Percentiles rank a stretch among this genome's conserved stretches.
These are phyloP conservation scores for Sequoia sempervirens DNA, from an alignment of 75 land plant genomes.

Conservation along the genomic window DNA sequence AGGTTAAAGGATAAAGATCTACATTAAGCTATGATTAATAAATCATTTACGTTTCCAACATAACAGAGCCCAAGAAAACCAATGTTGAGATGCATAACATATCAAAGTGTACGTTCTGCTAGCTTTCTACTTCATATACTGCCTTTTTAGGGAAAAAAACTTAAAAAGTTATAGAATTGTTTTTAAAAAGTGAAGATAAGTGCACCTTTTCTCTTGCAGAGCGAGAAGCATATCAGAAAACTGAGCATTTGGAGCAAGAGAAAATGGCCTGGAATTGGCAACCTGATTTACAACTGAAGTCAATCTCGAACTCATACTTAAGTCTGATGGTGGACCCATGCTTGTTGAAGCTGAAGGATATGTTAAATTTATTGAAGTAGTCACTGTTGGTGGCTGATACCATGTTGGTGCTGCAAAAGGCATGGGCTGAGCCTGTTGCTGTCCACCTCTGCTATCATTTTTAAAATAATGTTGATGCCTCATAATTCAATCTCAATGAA, in stretches of 20 bases:
- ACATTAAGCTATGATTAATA: background rate
- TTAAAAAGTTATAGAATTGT: background rate
- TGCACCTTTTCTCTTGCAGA: constrained; percentile 2
- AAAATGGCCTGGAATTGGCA: constrained; percentile 1
- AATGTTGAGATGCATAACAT: background rate
- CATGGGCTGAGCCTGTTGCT: constrained; percentile 1
- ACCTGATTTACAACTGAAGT: background rate
- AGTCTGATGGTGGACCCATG: too few species aligned
- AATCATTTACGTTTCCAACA: too few species aligned
- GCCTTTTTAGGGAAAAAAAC: background rate
- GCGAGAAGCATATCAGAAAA: background rate
- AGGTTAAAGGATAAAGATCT: background rate
- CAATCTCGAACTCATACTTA: constrained; percentile 2
- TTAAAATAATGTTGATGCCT: background rate
- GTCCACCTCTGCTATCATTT: constrained; percentile 6
- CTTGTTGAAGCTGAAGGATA: background rate
- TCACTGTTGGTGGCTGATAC: background rate
- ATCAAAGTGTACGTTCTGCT: background rate
- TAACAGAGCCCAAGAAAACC: too few species aligned
- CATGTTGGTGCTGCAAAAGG: constrained; percentile 8
- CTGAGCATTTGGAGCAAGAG: constrained; percentile 9
- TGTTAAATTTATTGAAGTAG: background rate
- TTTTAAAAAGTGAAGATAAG: background rate
- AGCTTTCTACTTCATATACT: background rate
- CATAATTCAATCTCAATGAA: background rate